Evolutionary conservation across 1,139 yeast genomes (phyloP), one percentile per base, ranked within the genome.

Genomic region (Kurtzmaniella quercitrusa): DNA sequence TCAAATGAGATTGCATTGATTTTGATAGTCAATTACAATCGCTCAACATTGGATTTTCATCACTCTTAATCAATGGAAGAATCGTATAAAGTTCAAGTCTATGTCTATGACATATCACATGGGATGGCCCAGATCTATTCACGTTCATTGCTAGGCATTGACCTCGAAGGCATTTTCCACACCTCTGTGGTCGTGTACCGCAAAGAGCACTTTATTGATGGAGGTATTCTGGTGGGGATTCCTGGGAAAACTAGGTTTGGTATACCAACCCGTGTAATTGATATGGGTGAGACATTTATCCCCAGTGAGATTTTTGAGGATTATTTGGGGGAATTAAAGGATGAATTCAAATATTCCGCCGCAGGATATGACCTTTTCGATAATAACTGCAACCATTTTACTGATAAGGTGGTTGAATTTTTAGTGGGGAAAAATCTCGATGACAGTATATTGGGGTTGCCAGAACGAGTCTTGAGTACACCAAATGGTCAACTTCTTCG

Each of bases 341-440:
- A 67, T 11, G 74, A 68, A 20, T 48, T 50, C 48, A 70, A 68
- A 49, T 82, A 71, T 53, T 66, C 71, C 33, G 74, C 78, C 1
- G 63, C 63, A 7, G 66, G 61, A 19, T 83, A 83, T 56, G 80
- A 82, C 49, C 61, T 83, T 47, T 80, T 83, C 48, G 75, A 75
- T 43, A 82, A 82, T 59, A 83, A 83, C 55, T 83, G 89, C 59
- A 83, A 83, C 60, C 85, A 83, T 50, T 82, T 83, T 61, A 71
- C 84, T 14, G 76, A 81, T 49, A 78, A 74, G 38, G 54, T 79
- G 44, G 57, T 78, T 39, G 82, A 82, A 50, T 82, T 83, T 50
- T 63, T 82, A 48, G 80, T 78, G 34, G 86, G 84, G 14, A 64
- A 68, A 47, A 61, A 61, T 44, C 54, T 72, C 54, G 63, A 77